Percentiles rank a stretch among this genome's conserved stretches.
phyloP scores from a whole-genome alignment of 495 filamentous ascomycete species.

The Talaromyces stipitatus region DNA sequence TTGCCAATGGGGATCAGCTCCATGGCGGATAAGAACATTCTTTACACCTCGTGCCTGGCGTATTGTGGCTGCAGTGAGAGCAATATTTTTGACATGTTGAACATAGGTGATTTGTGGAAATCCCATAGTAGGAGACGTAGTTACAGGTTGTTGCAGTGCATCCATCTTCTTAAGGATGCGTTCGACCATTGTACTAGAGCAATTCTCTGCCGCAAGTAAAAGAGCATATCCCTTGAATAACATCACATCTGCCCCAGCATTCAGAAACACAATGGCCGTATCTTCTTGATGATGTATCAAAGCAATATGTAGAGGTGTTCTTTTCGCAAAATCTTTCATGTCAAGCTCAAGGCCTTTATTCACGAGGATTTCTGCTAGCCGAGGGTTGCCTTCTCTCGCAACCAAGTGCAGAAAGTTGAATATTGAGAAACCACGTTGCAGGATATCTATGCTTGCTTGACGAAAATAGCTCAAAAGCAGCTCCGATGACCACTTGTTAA shows the following conservation, averaged over 20 bases:
- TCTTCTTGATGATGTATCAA: background rate
- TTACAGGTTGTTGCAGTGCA: background rate
- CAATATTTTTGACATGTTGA: background rate
- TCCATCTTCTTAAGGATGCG: background rate
- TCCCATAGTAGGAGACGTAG: background rate
- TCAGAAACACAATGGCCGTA: background rate
- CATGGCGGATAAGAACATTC: background rate
- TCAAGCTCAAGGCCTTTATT: background rate
- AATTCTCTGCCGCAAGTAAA: background rate
- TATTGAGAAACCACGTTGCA: no score
- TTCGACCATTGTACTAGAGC: background rate
- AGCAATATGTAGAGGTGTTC: background rate
- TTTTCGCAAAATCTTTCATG: background rate
- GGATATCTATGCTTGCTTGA: no score
- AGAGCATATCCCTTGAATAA: background rate
- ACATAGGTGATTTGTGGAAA: background rate
- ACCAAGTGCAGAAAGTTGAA: background rate
- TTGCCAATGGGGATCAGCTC: background rate
- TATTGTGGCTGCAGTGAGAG: background rate
- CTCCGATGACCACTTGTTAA: no score
- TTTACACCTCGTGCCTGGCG: background rate
- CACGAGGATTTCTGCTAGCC: background rate
- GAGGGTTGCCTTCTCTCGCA: background rate
- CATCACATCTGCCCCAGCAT: background rate
- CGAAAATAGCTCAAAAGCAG: no score